Base-by-base conservation (phyloP, 1,284 basidiomycete genomes). In the Rhodotorula sp. region DNA sequence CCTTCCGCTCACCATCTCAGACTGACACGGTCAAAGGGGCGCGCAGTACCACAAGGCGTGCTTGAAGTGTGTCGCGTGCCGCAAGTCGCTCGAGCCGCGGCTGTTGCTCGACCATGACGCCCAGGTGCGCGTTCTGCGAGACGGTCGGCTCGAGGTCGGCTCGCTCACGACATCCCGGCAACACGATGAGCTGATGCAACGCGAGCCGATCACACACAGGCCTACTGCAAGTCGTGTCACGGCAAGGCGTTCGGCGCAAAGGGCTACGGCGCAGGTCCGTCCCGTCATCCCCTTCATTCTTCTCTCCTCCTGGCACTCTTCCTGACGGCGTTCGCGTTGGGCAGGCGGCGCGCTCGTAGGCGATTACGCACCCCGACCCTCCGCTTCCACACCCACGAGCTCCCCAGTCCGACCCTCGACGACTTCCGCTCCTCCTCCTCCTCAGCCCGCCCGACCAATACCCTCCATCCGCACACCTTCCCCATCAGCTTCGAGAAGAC, bases 31-130 rank as follows among this genome's bases (percentile, higher is more conserved):
- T 34, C 29, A 13, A 5, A n/a, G 36, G 27, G 15, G n/a, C 71
- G 81, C 80, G 78, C 81, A 54, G 59, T 83, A 82, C 59, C 82
- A 83, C 75, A 82, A 82, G 69, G 67, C 77, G 2, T 83, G 82
- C 63, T 72, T 83, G 55, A 81, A 81, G 63, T 83, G 82, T 66
- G 63, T 72, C 44, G 70, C 75, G 13, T 83, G 82, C 73, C 72
- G 74, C 59, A 82, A 82, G 71, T 70, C 79, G 11, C 76, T 82
- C 24, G 81, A 82, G 68, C 77, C 80, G 17, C 78, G 81, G 7
- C 68, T 74, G 20, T 64, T 82, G 22, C 78, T 81, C 13, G 80
- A 82, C 70, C 81, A 82, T 64, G 81, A 81, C 67, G 72, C 74
- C 8, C 55, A 75, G 69, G 81, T 80, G 67, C 39, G 79, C 39